Evolutionary conservation across 352 stramenopile species (phyloP).

Genomic region (Pythium apleroticum): DNA sequence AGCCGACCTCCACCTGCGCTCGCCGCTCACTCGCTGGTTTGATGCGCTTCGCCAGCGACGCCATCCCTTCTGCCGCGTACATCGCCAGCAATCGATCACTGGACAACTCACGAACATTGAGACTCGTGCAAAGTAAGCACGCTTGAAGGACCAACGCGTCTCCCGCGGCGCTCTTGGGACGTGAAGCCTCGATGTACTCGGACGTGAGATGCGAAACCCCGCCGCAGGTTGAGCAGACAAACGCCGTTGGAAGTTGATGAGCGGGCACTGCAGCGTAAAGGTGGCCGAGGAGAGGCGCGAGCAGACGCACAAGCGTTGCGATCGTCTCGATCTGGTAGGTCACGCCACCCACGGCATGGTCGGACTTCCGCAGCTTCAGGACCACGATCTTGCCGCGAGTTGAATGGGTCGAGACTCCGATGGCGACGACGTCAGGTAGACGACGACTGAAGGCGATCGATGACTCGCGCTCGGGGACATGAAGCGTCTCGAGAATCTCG

Average conservation of each 20-base stretch:
- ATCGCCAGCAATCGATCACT: slow-evolving; percentile 55
- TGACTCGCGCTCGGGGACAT: slow-evolving; percentile 33
- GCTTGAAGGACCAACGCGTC: slow-evolving; percentile 43
- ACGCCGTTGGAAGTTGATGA: slow-evolving; percentile 40
- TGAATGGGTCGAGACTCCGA: slow-evolving; percentile 55
- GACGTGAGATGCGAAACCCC: slow-evolving; percentile 54
- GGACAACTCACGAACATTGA: slow-evolving; percentile 67
- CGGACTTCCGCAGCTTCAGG: slow-evolving; percentile 45
- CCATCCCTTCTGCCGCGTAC: slow-evolving; percentile 47
- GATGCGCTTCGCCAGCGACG: slow-evolving; percentile 34
- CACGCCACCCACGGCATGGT: slow-evolving; percentile 26
- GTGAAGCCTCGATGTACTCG: slow-evolving; percentile 37
- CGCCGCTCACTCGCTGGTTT: slow-evolving; percentile 32
- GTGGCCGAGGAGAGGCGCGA: slow-evolving; percentile 41
- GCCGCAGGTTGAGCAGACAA: slow-evolving; percentile 58
- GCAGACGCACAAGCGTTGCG: slow-evolving; percentile 36
- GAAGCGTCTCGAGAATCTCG: slow-evolving; percentile 49
- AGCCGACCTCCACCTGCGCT: slow-evolving; percentile 31
- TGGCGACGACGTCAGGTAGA: slow-evolving; percentile 51
- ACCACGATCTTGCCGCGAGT: slow-evolving; percentile 53
- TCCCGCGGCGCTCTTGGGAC: neutral
- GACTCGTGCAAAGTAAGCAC: slow-evolving; percentile 69
- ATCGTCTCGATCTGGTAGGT: slow-evolving; percentile 60
- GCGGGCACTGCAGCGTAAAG: slow-evolving; percentile 31
- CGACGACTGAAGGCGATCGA: slow-evolving; percentile 37